Conservation (phyloP, 2,329 filamentous ascomycete genomes). For the Bipolaris sorokiniana region DNA sequence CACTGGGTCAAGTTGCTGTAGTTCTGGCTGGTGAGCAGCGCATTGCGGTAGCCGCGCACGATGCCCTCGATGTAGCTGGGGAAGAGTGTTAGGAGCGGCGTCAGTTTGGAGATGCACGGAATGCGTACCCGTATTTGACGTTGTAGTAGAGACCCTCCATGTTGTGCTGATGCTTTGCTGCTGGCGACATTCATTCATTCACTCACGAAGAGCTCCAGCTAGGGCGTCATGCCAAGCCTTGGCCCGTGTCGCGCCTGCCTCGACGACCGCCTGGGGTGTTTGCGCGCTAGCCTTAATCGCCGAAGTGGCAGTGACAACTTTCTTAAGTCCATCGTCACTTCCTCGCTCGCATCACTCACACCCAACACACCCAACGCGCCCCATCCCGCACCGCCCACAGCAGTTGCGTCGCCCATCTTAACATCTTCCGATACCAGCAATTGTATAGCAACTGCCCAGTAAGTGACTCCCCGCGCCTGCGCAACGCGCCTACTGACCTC, state of each 20-base stretch:
- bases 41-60: conserved; percentile 94
- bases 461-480: conserved; percentile 16
- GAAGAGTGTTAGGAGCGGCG: conserved; percentile 20
- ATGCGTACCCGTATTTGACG: conserved; percentile 81
- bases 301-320: conserved; percentile 22
- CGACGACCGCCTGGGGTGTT: conserved; percentile 19
- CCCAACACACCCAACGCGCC: conserved; percentile 8
- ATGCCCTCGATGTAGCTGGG: conserved; percentile 93
- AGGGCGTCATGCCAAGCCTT: conserved; percentile 31
- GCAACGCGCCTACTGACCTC: conserved; percentile 22
- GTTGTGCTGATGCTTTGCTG: conserved; percentile 38
- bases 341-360: conserved; percentile 5
- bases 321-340: conserved; percentile 26
- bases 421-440: conserved; percentile 8
- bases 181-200: conserved; percentile 1
- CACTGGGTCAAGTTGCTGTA: conserved; percentile 97
- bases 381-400: conserved; percentile 2
- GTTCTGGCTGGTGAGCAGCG: conserved; percentile 85
- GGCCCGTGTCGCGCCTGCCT: conserved; percentile 20
- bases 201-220: conserved; percentile 28
- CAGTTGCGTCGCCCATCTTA: conserved; percentile 12
- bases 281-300: conserved; percentile 14
- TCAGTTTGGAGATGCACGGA: neutral
- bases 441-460: conserved; percentile 16
- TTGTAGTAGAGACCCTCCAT: conserved; percentile 98